A percentile compares a stretch with the other conserved stretches of the same genome.
Evolutionary conservation across 2,329 filamentous ascomycete genomes (phyloP).

Genomic region (Penicillium sp.): DNA sequence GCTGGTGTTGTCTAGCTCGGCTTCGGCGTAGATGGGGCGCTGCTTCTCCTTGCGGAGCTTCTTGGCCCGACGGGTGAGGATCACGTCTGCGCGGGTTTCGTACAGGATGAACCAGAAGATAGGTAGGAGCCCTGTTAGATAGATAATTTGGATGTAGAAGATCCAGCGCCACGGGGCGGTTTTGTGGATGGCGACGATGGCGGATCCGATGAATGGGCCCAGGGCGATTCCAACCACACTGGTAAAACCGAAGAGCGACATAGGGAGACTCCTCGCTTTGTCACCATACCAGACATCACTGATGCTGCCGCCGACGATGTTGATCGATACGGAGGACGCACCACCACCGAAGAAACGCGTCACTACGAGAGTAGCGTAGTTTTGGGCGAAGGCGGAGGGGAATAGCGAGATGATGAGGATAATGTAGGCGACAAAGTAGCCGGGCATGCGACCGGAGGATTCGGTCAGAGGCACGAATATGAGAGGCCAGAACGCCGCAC

Average conservation of each 20-base stretch:
- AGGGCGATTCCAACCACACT: slow-evolving; percentile 40
- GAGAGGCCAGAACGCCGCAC: slow-evolving; percentile 31
- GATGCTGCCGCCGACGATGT: slow-evolving; percentile 32
- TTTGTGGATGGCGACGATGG: slow-evolving; percentile 32
- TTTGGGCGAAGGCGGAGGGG: slow-evolving; percentile 37
- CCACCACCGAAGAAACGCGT: slow-evolving; percentile 40
- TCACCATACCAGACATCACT: slow-evolving; percentile 34
- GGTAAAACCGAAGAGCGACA: slow-evolving; percentile 39
- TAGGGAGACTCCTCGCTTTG: slow-evolving; percentile 34
- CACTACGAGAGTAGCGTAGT: slow-evolving; percentile 40
- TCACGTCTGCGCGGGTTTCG: slow-evolving; percentile 38
- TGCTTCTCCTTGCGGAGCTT: slow-evolving; percentile 34
- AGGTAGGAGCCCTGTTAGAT: slow-evolving; percentile 36
- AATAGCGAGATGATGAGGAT: slow-evolving; percentile 37
- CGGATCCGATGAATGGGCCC: slow-evolving; percentile 39
- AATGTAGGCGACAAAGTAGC: slow-evolving; percentile 38
- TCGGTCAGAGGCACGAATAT: slow-evolving; percentile 35
- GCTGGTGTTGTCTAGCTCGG: slow-evolving; percentile 19
- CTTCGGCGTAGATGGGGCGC: slow-evolving; percentile 22
- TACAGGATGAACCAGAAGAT: slow-evolving; percentile 36
- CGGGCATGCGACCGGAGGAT: slow-evolving; percentile 38
- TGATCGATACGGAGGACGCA: slow-evolving; percentile 37
- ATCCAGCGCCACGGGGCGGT: slow-evolving; percentile 38
- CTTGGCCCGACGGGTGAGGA: slow-evolving; percentile 32
- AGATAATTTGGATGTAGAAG: slow-evolving; percentile 40